A percentile compares a stretch with the other conserved stretches of the same genome.
Conservation (phyloP, 768 basidiomycete genomes). For the Cyclocybe aegerita region DNA sequence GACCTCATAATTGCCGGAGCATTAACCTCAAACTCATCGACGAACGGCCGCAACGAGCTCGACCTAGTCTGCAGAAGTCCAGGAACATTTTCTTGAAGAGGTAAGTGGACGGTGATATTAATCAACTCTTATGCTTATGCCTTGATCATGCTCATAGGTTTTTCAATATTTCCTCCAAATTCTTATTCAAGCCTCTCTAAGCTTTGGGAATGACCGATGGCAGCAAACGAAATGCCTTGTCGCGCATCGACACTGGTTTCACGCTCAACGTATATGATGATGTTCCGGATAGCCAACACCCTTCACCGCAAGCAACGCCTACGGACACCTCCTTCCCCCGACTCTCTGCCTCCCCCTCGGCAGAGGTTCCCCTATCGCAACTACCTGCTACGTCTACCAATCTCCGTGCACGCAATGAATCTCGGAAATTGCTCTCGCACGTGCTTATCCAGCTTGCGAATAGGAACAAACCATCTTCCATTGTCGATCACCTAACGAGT, state of each 20-base stretch:
- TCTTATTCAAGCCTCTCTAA: not conserved
- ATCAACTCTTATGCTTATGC: too few species aligned
- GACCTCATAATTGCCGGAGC: too few species aligned
- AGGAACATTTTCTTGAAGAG: too few species aligned
- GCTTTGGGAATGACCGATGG: constrained; percentile 4
- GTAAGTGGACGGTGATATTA: too few species aligned
- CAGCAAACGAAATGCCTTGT: constrained; percentile 5
- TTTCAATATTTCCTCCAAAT: too few species aligned
- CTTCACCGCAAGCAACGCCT: constrained; percentile 1
- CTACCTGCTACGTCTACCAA: constrained; percentile 21
- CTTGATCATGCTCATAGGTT: too few species aligned
- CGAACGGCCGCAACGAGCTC: too few species aligned
- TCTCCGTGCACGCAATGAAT: constrained; percentile 53
- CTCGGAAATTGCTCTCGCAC: constrained; percentile 67
- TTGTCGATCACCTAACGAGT: constrained; percentile 41
- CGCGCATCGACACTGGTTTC: constrained; percentile 19
- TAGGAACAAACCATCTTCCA: constrained; percentile 52
- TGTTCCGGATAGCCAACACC: constrained; percentile 9
- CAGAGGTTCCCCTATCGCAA: not conserved
- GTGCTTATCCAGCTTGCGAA: constrained; percentile 62
- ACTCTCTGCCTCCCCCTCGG: not conserved
- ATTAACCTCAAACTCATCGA: too few species aligned
- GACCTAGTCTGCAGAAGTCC: too few species aligned
- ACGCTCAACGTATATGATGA: constrained; percentile 22
- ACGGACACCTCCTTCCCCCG: constrained; percentile 2